Percentiles rank a stretch among this genome's conserved stretches.
Evolutionary conservation across 2,329 filamentous ascomycete genomes (phyloP).

Genomic region (Hymenoscyphus fructigenus): DNA sequence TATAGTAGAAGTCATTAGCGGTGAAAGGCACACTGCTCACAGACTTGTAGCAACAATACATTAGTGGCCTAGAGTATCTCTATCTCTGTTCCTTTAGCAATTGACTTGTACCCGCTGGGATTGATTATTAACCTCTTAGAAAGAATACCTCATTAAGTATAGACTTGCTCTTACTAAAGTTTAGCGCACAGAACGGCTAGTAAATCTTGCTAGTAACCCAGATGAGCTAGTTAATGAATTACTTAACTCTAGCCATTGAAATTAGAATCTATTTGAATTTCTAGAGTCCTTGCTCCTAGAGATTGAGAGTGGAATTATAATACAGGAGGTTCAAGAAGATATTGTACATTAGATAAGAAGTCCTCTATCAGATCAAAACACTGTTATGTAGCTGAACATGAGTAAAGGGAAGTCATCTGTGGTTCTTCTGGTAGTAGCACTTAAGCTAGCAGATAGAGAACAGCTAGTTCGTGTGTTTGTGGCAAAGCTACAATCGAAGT

Average conservation of each 20-base stretch:
- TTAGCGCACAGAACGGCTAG: slow-evolving; percentile 38
- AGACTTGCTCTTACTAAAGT: slow-evolving; percentile 22
- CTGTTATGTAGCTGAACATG: slow-evolving; percentile 69
- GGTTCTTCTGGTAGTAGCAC: slow-evolving; percentile 64
- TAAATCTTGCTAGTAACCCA: slow-evolving; percentile 28
- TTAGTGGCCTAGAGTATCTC: slow-evolving; percentile 4
- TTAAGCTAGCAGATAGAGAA: slow-evolving; percentile 49
- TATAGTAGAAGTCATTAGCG: not conserved
- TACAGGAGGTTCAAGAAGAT: slow-evolving; percentile 49
- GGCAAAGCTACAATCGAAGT: slow-evolving; percentile 57
- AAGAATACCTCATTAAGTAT: slow-evolving; percentile 19
- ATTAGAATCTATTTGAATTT: slow-evolving; percentile 51
- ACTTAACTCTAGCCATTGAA: slow-evolving; percentile 51
- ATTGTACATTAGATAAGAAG: slow-evolving; percentile 58
- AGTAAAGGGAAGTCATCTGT: slow-evolving; percentile 69
- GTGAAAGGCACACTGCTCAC: not conserved
- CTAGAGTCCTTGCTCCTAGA: slow-evolving; percentile 66
- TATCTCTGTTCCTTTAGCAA: slow-evolving; percentile 3
- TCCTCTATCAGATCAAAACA: slow-evolving; percentile 43
- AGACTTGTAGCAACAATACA: not conserved
- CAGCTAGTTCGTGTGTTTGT: slow-evolving; percentile 59
- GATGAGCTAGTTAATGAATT: slow-evolving; percentile 44
- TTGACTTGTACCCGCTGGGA: not conserved
- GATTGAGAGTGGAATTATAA: slow-evolving; percentile 59
- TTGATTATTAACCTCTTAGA: slow-evolving; percentile 17